Evolutionary conservation across 2,329 filamentous ascomycete species (phyloP).

Genomic region (Fusarium phyllophilum): DNA sequence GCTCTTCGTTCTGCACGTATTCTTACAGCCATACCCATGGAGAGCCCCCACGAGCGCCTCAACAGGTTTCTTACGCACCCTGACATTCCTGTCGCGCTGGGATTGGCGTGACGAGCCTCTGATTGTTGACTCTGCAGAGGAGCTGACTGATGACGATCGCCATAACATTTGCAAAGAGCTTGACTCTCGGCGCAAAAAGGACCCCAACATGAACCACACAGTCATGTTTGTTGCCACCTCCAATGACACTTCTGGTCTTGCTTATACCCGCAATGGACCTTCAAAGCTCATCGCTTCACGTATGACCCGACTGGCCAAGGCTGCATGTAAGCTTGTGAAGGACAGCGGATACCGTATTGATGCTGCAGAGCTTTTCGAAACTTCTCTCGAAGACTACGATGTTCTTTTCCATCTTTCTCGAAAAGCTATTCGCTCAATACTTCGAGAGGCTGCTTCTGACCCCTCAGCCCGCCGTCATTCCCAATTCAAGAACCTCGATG

Average conservation of each 20-base stretch:
- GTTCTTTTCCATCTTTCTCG: constrained; percentile 79
- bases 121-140: constrained; percentile 75
- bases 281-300: constrained; percentile 85
- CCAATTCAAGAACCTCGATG: constrained; percentile 85
- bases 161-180: constrained; percentile 75
- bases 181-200: constrained; percentile 85
- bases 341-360: constrained; percentile 64
- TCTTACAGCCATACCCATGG: constrained; percentile 86
- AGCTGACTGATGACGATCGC: constrained; percentile 70
- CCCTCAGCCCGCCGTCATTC: constrained; percentile 53
- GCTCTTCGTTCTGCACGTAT: constrained; percentile 80
- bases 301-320: constrained; percentile 83
- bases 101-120: constrained; percentile 90
- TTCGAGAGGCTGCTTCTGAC: constrained; percentile 52
- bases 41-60: constrained; percentile 77
- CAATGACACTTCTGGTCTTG: constrained; percentile 78
- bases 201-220: constrained; percentile 86
- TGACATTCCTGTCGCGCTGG: constrained; percentile 85
- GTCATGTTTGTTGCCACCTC: constrained; percentile 85
- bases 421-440: constrained; percentile 58
- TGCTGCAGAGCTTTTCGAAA: constrained; percentile 70
- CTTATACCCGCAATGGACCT: constrained; percentile 78
- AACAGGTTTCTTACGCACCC: constrained; percentile 82
- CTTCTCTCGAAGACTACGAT: constrained; percentile 81
- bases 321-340: constrained; percentile 72